Percentiles rank a stretch among this genome's conserved stretches.
These are phyloP conservation scores for Debaryomyces nepalensis DNA, from an alignment of 1,139 yeast genomes.

Conservation along the genomic window DNA sequence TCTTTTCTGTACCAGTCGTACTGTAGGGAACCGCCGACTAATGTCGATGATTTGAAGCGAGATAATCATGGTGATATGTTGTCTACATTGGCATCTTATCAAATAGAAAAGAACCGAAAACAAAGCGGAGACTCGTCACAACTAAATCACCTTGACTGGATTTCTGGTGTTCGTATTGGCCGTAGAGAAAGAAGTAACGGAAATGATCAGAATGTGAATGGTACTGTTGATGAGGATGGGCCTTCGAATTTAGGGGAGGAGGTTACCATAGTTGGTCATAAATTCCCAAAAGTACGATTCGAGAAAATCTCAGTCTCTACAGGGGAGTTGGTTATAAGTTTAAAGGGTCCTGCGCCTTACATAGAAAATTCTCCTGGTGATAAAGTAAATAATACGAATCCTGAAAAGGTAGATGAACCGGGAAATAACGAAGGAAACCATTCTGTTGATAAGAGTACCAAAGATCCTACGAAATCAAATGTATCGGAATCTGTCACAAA, in stretches of 20 bases:
- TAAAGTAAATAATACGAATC: background rate
- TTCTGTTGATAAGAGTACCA: background rate
- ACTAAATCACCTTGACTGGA: slow-evolving; percentile 83
- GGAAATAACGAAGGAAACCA: background rate
- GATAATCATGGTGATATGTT: slow-evolving; percentile 41
- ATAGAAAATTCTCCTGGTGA: background rate
- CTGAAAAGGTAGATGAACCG: background rate
- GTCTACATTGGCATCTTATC: slow-evolving; percentile 40
- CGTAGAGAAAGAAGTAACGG: slow-evolving; percentile 45
- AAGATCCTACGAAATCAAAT: slow-evolving; percentile 6
- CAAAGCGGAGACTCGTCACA: slow-evolving; percentile 35
- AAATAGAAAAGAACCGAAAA: slow-evolving; percentile 37
- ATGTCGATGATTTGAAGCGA: slow-evolving; percentile 38
- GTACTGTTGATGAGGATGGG: slow-evolving; percentile 37
- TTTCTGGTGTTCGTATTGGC: slow-evolving; percentile 87
- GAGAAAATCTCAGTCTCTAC: slow-evolving; percentile 88
- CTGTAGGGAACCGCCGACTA: slow-evolving; percentile 44
- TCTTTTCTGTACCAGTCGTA: slow-evolving; percentile 38
- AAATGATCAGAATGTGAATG: slow-evolving; percentile 21
- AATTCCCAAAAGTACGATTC: slow-evolving; percentile 83
- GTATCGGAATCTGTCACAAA: slow-evolving; percentile 2
- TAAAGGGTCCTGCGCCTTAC: slow-evolving; percentile 74
- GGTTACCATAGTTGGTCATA: slow-evolving; percentile 85
- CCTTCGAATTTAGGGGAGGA: slow-evolving; percentile 88
- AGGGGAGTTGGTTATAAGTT: slow-evolving; percentile 73